Conservation (phyloP, 176 grass and related monocot species). For the Phragmites australis region DNA sequence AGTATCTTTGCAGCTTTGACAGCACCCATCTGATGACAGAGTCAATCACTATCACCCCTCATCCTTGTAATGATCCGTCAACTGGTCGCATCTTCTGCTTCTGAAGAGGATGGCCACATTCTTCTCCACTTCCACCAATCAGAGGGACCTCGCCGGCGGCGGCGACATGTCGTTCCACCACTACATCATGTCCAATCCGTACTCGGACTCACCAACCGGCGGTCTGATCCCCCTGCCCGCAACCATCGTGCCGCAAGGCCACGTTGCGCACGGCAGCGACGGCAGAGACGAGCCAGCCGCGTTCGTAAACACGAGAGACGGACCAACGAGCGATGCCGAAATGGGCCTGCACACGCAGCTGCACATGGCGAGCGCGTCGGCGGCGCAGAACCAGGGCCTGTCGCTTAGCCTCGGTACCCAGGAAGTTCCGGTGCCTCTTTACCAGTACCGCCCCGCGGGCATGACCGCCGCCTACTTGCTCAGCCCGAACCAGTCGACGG, state of each 20-base stretch:
- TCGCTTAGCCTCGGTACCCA: constrained; percentile 81
- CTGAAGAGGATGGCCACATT: constrained; percentile 76
- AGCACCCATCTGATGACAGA: constrained; percentile 34
- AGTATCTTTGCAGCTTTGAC: constrained; percentile 20
- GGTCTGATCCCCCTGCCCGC: constrained; percentile 55
- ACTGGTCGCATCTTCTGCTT: background rate
- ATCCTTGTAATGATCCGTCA: constrained; percentile 23
- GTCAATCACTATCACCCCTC: background rate
- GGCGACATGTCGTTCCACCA: constrained; percentile 55
- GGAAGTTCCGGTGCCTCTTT: constrained; percentile 62
- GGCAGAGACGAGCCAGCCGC: constrained; percentile 32
- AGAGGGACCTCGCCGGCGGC: constrained; percentile 47
- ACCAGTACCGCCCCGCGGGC: constrained; percentile 59
- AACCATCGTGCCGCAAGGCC: constrained; percentile 52
- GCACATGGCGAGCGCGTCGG: constrained; percentile 52
- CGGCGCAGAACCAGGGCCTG: constrained; percentile 63
- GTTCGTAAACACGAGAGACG: constrained; percentile 42
- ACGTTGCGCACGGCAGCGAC: constrained; percentile 28
- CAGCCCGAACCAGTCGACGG: constrained; percentile 41
- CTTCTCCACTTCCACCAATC: constrained; percentile 61
- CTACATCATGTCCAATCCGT: constrained; percentile 44
- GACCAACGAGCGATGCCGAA: constrained; percentile 16
- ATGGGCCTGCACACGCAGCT: constrained; percentile 66
- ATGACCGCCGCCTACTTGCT: constrained; percentile 45
- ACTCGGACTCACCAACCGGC: constrained; percentile 52